Base-by-base conservation (phyloP, 768 basidiomycete genomes). In the Boletus subparvulus region DNA sequence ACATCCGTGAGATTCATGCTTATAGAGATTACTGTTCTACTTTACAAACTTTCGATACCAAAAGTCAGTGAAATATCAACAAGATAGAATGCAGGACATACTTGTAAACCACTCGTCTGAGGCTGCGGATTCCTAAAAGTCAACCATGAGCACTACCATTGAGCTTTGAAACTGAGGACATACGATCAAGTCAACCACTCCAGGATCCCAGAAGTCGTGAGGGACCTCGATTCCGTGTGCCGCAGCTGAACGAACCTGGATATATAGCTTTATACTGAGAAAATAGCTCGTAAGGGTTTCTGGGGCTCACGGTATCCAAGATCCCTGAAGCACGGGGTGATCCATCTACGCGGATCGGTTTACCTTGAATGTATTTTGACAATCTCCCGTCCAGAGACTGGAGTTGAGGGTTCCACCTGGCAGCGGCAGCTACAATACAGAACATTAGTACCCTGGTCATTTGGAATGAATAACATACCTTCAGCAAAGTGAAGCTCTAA, bases 31-130 rank as follows among this genome's bases (percentile, higher is more conserved):
- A 35, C 35, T 24, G n/a, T 50, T 40, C 1, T 37, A 58, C 61
- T 54, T 63, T 58, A 69, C 65, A 73, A 44, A 68, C 69, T 41
- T 44, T 55, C 26, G 16, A 47, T 47, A 17, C 41, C 35, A 42
- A 59, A 41, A 47, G 60, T 64, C 36, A 54, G 54, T n/a, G 5
- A 13, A 14, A 12, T 14, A 6, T 39, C 12, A 12, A 6, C 16
- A 30, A 28, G 37, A 51, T 21, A 32, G 14, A 41, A 44, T 36
- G 24, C 30, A 30, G 3, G 35, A 67, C 72, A 26, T 61, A 76
- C 86, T 83, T 74, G 81, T 78, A 67, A 88, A 93, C 90, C 90
- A 92, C 69, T 94, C 90, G 47, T 79, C 80, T 26, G 87, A 82
- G 4, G 90, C 84, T 19, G 88, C 90, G 52, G 77, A 76, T 73